These are phyloP conservation scores for Jackrogersella minutella DNA, from an alignment of 495 filamentous ascomycete species.

Conservation along the genomic window DNA sequence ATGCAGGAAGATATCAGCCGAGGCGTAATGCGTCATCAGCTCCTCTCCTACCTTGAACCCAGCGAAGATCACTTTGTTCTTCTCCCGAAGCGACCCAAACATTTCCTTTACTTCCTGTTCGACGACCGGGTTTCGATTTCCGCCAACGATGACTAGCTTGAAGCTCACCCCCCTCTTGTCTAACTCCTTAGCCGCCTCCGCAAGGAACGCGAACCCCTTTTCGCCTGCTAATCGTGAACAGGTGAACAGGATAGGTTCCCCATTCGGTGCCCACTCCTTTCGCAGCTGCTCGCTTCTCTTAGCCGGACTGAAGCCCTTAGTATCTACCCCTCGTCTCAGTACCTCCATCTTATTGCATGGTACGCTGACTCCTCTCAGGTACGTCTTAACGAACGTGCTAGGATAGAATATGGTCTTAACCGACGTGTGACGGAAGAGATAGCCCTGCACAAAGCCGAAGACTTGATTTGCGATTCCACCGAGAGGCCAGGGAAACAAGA, in stretches of 20 bases:
- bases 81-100: conserved; percentile 55
- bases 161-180: conserved; percentile 62
- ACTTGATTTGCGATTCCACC: conserved; percentile 62
- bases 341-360: conserved; percentile 59
- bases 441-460: conserved; percentile 64
- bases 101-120: conserved; percentile 61
- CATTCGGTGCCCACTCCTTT: conserved; percentile 59
- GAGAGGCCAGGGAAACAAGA: conserved; percentile 66
- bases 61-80: conserved; percentile 63
- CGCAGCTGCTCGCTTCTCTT: conserved; percentile 57
- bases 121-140: conserved; percentile 66
- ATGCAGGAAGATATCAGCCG: conserved; percentile 68
- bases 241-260: conserved; percentile 66
- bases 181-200: conserved; percentile 57
- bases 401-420: conserved; percentile 71
- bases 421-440: conserved; percentile 63
- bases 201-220: conserved; percentile 71
- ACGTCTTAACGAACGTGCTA: conserved; percentile 61
- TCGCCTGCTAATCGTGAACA: conserved; percentile 68
- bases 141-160: conserved; percentile 68
- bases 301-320: conserved; percentile 60
- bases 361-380: conserved; percentile 60
- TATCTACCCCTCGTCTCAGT: conserved; percentile 68
- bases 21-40: conserved; percentile 65
- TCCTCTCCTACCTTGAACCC: conserved; percentile 63